Evolutionary conservation across 192 early-diverging fungal genomes (phyloP), one percentile per base, ranked within the genome.

Genomic region (Coemansia sp.): DNA sequence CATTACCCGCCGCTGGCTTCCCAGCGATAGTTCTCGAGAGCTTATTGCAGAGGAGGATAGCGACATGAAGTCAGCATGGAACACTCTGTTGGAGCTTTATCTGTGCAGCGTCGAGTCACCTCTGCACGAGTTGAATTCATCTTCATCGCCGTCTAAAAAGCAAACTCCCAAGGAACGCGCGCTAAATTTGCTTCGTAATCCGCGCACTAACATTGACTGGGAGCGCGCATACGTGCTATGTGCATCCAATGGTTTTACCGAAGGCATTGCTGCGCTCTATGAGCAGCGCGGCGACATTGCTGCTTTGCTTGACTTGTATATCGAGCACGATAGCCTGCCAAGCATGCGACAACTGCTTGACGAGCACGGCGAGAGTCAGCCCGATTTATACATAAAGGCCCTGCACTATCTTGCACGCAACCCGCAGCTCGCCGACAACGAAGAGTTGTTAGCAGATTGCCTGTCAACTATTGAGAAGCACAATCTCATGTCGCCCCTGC

Each of bases 201-300:
- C 89, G 2, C 80, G 73, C 57, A 86, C 93, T 4, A 72, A 71
- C 12, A 93, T 95, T 64, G 96, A 98, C 80, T 84, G 89, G 59
- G 94, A 97, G 65, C 92, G 96, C 19, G 95, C 95, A 1, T 81
- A 96, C 53, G 89, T 98, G 6, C 82, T 98, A 6, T 97, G 95
- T 63, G 90, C 94, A 37, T 84, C 89, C 50, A 88, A 90, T 47
- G 72, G 87, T 0, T 98, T 97, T 73, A 86, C 87, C 51, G 89
- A 89, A 1, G 97, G 95, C 0, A 87, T 91, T 21, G 85, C 96
- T 22, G 94, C 89, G 69, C 82, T 98, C 19, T 93, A 95, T 61
- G 90, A 96, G 76, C 89, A 90, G 19, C 88, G 90, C 69, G 82
- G 82, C 4, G 88, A 94, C 84, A 91, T 87, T 41, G 79, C 83